Evolutionary conservation across 768 basidiomycete species (phyloP).

Genomic region (Lentinula detonsa): DNA sequence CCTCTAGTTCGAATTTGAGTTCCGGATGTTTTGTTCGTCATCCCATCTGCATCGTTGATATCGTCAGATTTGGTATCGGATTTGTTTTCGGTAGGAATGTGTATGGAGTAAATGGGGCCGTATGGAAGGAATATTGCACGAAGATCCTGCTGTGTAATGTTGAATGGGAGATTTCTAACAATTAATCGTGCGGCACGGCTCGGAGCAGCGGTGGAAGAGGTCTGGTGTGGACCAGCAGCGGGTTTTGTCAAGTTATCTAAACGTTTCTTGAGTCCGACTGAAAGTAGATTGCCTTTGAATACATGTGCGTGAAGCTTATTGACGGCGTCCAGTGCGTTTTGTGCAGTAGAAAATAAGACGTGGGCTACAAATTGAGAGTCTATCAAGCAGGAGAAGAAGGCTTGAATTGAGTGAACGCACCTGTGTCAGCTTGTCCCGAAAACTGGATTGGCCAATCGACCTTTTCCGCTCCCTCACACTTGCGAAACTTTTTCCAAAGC

Average conservation of each 20-base stretch:
- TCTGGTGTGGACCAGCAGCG: conserved; percentile 21
- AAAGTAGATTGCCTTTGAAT: conserved; percentile 85
- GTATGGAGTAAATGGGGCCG: conserved; percentile 82
- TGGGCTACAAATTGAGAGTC: conserved; percentile 40
- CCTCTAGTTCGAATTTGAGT: conserved; percentile 52
- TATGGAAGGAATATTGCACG: conserved; percentile 81
- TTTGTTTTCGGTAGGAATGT: conserved; percentile 53
- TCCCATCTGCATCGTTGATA: conserved; percentile 8
- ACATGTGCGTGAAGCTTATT: conserved; percentile 86
- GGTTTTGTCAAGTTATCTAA: conserved; percentile 61
- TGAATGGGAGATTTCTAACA: conserved; percentile 83
- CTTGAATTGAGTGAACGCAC: conserved; percentile 24
- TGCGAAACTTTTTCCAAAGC: conserved; percentile 85
- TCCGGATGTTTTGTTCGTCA: conserved; percentile 7
- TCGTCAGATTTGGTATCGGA: conserved; percentile 16
- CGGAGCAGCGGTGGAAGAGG: conserved; percentile 33
- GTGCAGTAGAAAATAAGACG: conserved; percentile 65
- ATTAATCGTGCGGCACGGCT: conserved; percentile 80
- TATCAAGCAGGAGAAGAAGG: background rate
- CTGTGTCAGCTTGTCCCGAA: conserved; percentile 43
- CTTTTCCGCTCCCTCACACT: conserved; percentile 70
- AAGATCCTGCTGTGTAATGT: conserved; percentile 80
- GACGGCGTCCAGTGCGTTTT: conserved; percentile 64
- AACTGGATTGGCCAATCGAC: conserved; percentile 60
- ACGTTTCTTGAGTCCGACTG: conserved; percentile 82